These are phyloP conservation scores for Eucalyptus erythrocorys DNA, from an alignment of 345 rosid genomes.

Conservation along the genomic window DNA sequence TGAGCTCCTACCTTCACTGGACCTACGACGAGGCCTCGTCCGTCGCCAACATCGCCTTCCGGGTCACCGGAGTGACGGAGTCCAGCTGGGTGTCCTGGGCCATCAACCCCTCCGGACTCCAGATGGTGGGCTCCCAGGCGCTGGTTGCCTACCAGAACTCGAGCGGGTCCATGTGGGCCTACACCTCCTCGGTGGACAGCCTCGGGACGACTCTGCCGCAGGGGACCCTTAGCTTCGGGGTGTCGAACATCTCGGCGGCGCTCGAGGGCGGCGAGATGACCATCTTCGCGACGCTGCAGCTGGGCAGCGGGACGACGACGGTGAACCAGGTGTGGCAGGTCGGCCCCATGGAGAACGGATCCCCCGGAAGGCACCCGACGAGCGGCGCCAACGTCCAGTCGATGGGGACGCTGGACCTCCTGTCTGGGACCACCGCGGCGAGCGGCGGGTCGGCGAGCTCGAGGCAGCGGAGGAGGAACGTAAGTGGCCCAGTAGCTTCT, in stretches of 20 bases:
- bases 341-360: constrained; percentile 24
- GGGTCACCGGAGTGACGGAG: constrained; percentile 23
- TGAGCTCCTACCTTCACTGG: constrained; percentile 66
- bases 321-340: constrained; percentile 69
- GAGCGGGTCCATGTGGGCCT: constrained; percentile 8
- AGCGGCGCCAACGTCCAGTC: constrained; percentile 15
- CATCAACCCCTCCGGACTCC: constrained; percentile 28
- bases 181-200: constrained; percentile 14
- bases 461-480: constrained; percentile 48
- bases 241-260: constrained; percentile 13
- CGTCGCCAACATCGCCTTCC: constrained; percentile 50
- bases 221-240: constrained; percentile 27
- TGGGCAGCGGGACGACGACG: constrained; percentile 3
- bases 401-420: constrained; percentile 22
- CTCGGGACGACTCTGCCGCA: background rate
- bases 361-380: background rate
- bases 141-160: constrained; percentile 46
- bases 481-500: constrained; percentile 13
- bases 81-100: constrained; percentile 70
- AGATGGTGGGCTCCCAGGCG: constrained; percentile 50
- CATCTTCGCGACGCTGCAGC: constrained; percentile 54
- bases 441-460: constrained; percentile 3
- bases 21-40: constrained; percentile 13
- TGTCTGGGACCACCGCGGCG: constrained; percentile 9
- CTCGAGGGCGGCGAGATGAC: constrained; percentile 20